These are phyloP conservation scores for Salix purpurea DNA, from an alignment of 345 rosid species.

Conservation along the genomic window DNA sequence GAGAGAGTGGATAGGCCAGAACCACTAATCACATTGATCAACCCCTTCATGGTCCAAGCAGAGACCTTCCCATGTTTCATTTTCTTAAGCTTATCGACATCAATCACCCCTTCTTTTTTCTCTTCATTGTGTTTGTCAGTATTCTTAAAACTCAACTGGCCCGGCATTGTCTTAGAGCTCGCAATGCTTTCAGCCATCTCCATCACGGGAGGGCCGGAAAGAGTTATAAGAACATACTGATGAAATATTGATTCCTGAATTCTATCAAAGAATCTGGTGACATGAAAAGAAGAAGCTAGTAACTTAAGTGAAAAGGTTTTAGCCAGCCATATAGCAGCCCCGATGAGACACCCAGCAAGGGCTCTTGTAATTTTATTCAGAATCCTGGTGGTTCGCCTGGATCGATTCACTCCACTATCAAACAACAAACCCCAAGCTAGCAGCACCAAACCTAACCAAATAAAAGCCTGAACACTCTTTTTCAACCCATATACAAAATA, in stretches of 20 bases:
- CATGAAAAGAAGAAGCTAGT: conserved; percentile 52
- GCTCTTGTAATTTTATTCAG: conserved; percentile 40
- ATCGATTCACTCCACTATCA: conserved; percentile 38
- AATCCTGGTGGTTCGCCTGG: conserved; percentile 25
- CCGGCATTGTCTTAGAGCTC: conserved; percentile 12
- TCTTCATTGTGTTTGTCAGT: conserved; percentile 23
- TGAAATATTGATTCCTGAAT: conserved; percentile 63
- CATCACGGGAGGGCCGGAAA: conserved; percentile 59
- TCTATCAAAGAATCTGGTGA: conserved; percentile 53
- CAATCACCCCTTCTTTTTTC: conserved; percentile 48
- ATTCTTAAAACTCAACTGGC: conserved; percentile 47
- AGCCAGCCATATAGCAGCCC: conserved; percentile 46
- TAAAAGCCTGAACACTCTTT: conserved; percentile 43
- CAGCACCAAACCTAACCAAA: conserved; percentile 49
- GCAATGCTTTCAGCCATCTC: conserved; percentile 40
- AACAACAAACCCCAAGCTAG: conserved; percentile 53
- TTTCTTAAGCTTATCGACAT: conserved; percentile 61
- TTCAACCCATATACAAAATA: conserved; percentile 58
- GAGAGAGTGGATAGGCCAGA: conserved; percentile 45
- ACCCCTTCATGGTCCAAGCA: conserved; percentile 75
- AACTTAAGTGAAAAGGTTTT: conserved; percentile 51
- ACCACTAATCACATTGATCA: conserved; percentile 44
- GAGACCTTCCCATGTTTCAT: conserved; percentile 57
- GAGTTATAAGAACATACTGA: conserved; percentile 48
- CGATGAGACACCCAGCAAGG: conserved; percentile 42